Evolutionary conservation across 1,284 basidiomycete species (phyloP), one percentile per base, ranked within the genome.

Genomic region (Cryptococcus sp.): DNA sequence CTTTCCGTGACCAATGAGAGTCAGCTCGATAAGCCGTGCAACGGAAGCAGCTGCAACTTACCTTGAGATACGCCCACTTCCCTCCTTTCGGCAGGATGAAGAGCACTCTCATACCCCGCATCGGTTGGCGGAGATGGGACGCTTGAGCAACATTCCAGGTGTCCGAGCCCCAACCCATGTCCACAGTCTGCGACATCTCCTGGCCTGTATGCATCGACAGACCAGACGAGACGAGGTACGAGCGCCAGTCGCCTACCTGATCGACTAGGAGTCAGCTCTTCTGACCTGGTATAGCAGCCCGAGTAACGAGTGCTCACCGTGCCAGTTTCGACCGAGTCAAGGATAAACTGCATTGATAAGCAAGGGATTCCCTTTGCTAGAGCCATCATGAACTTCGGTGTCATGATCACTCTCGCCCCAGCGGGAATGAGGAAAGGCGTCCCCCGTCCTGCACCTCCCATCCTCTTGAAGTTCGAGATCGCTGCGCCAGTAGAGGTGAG

Each of bases 301-400:
- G 7, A 31, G 15, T 6, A 15, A 19, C 13, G 13, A 25, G 13
- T 25, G 25, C 44, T 48, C 25, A 59, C 57, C 52, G 45, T 23
- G 35, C 40, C n/a, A 16, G 27, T 10, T 1, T 53, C 44, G 5
- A 59, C 41, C n/a, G 55, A 42, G 22, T 83, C 81, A 11, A 81
- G 68, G 17, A 91, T 59, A 84, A 87, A 93, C 3, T 82, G 77
- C 4, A 82, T 74, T 0, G 83, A 84, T n/a, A 95, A 70, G 67
- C 90, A 91, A 0, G 92, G 93, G 50, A 95, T 86, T 6, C 92
- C 92, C 27, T 92, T 80, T 0, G 89, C 90, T 31, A 95, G 82
- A 6, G 91, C 90, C 5, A 88, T 82, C 52, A 94, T 80, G 69
- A 85, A 91, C 73, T 93, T 93, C 4, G 87, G 83, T 61, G 89